These are phyloP conservation scores for Macroventuria anomochaeta DNA, from an alignment of 2,329 filamentous ascomycete genomes.

Conservation along the genomic window DNA sequence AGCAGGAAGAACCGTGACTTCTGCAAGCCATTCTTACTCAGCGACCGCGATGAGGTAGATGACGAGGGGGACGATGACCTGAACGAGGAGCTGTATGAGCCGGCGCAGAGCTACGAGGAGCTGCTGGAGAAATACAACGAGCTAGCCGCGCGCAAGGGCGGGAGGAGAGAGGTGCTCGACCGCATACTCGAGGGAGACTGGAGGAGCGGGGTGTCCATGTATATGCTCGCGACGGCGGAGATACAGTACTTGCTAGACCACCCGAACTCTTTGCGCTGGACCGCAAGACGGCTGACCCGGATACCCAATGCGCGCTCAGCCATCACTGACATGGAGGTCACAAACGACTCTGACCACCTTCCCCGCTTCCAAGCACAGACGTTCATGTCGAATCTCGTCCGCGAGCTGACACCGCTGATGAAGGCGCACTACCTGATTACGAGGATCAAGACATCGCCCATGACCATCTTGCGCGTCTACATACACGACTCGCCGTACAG, in stretches of 20 bases:
- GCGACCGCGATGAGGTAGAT: slow-evolving; percentile 51
- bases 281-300: slow-evolving; percentile 56
- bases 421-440: slow-evolving; percentile 85
- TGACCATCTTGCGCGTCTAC: slow-evolving; percentile 79
- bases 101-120: slow-evolving; percentile 68
- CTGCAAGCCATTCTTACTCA: slow-evolving; percentile 64
- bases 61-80: slow-evolving; percentile 60
- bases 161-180: slow-evolving; percentile 62
- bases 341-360: slow-evolving; percentile 49
- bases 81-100: slow-evolving; percentile 70
- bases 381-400: slow-evolving; percentile 78
- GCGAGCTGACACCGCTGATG: slow-evolving; percentile 75
- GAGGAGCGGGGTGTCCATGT: slow-evolving; percentile 61
- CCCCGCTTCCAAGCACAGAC: slow-evolving; percentile 81
- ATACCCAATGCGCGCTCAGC: slow-evolving; percentile 37
- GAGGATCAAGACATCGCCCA: slow-evolving; percentile 70
- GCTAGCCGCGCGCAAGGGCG: slow-evolving; percentile 53
- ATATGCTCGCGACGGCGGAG: slow-evolving; percentile 63
- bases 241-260: slow-evolving; percentile 62
- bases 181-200: slow-evolving; percentile 64
- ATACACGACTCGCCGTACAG: slow-evolving; percentile 83
- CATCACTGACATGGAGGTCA: slow-evolving; percentile 46
- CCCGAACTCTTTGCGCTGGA: slow-evolving; percentile 60
- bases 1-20: slow-evolving; percentile 67
- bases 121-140: slow-evolving; percentile 62